phyloP scores from a whole-genome alignment of 1,284 basidiomycete genomes.

The Rhodotorula sp. region DNA sequence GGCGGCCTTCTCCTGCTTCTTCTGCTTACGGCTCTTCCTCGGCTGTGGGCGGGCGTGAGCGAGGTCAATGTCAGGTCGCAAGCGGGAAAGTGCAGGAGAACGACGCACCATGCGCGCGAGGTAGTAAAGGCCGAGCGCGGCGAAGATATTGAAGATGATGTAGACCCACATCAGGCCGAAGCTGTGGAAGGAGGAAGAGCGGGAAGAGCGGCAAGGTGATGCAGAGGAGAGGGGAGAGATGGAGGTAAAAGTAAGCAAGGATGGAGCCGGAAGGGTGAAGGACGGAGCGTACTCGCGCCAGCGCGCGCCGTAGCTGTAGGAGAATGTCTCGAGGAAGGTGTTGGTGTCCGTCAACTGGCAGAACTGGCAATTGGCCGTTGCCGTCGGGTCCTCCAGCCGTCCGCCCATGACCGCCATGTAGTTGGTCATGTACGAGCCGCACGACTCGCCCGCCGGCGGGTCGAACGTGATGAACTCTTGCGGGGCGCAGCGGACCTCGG shows the following conservation, averaged over 20 bases:
- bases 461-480: slow-evolving; percentile 52
- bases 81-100: neutral
- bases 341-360: slow-evolving; percentile 59
- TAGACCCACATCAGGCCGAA: slow-evolving; percentile 66
- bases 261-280: neutral
- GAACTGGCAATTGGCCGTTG: slow-evolving; percentile 50
- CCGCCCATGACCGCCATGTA: slow-evolving; percentile 52
- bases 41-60: neutral
- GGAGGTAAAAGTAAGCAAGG: too few relatives aligned
- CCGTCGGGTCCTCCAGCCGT: slow-evolving; percentile 45
- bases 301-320: slow-evolving; percentile 60
- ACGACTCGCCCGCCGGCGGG: slow-evolving; percentile 51
- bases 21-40: slow-evolving; percentile 2
- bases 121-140: slow-evolving; percentile 29
- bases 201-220: too few relatives aligned
- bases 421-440: slow-evolving; percentile 51
- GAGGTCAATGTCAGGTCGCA: neutral
- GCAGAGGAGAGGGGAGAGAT: neutral
- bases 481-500: slow-evolving; percentile 51
- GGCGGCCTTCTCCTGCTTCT: neutral
- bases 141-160: slow-evolving; percentile 61
- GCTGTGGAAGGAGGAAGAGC: neutral
- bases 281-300: slow-evolving; percentile 33
- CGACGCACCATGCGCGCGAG: slow-evolving; percentile 25
- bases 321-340: slow-evolving; percentile 61